Conservation (phyloP, 1,284 basidiomycete genomes). For the Ganoderma multipileum region DNA sequence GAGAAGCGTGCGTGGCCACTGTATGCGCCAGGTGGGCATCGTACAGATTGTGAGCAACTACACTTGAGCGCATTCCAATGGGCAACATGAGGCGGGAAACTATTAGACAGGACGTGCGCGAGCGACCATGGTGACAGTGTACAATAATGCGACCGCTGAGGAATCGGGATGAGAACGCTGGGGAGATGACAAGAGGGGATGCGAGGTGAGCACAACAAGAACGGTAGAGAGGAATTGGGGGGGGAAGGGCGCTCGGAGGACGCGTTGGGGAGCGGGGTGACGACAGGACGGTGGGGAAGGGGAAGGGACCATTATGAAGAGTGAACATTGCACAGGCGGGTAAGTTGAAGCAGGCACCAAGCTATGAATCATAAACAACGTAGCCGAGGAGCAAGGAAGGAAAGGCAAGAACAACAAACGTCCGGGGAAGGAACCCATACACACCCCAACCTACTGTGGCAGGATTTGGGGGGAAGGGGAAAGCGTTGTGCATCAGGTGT, state of each 20-base stretch:
- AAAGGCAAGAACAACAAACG: background rate
- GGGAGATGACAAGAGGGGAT: background rate
- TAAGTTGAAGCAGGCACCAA: background rate
- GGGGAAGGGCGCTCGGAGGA: background rate
- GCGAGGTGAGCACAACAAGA: background rate
- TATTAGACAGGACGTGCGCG: constrained; percentile 7
- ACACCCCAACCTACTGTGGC: background rate
- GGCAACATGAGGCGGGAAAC: background rate
- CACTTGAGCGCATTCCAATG: background rate
- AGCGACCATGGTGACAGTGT: constrained; percentile 2
- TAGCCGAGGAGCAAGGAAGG: no score
- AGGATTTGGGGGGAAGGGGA: background rate
- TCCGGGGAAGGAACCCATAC: background rate
- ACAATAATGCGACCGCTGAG: constrained; percentile 5
- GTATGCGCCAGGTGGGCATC: background rate
- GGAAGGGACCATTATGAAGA: background rate
- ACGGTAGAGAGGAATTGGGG: background rate
- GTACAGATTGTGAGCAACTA: background rate
- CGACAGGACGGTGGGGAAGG: background rate
- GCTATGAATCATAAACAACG: no score
- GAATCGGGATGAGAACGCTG: background rate
- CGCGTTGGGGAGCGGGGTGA: background rate
- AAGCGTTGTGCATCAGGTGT: constrained; percentile 25
- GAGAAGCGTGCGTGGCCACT: background rate
- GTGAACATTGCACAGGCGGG: background rate